A percentile compares a stretch with the other conserved stretches of the same genome.
These are phyloP conservation scores for Suillus clintonianus DNA, from an alignment of 768 basidiomycete species.

Conservation along the genomic window DNA sequence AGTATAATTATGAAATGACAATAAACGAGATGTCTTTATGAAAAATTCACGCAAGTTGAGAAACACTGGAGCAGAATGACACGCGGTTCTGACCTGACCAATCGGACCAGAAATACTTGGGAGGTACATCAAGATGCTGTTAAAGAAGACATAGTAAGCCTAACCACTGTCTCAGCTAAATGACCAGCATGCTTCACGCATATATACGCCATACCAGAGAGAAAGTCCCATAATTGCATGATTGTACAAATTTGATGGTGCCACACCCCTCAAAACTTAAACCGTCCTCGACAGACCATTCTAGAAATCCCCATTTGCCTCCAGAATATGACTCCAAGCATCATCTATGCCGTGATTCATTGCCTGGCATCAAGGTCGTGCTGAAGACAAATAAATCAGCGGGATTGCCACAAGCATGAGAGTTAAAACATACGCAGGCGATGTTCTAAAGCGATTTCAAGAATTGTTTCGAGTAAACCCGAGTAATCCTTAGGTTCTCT, in stretches of 20 bases:
- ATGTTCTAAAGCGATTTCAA: no score
- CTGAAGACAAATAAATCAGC: no score
- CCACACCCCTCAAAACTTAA: no score
- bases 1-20: background rate
- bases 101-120: background rate
- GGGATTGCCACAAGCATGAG: no score
- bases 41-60: background rate
- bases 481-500: no score
- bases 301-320: no score
- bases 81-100: background rate
- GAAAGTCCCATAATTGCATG: background rate
- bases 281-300: no score
- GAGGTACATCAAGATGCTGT: background rate
- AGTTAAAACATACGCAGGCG: no score
- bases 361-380: no score
- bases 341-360: no score
- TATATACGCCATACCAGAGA: background rate
- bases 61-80: background rate
- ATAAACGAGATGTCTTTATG: background rate
- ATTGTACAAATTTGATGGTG: background rate
- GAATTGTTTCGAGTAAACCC: no score
- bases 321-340: no score
- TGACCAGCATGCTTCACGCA: background rate
- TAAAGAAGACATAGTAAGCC: background rate
- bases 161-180: background rate